Base-by-base conservation (phyloP, 257 asterid genomes). In the Schizonepeta tenuifolia region DNA sequence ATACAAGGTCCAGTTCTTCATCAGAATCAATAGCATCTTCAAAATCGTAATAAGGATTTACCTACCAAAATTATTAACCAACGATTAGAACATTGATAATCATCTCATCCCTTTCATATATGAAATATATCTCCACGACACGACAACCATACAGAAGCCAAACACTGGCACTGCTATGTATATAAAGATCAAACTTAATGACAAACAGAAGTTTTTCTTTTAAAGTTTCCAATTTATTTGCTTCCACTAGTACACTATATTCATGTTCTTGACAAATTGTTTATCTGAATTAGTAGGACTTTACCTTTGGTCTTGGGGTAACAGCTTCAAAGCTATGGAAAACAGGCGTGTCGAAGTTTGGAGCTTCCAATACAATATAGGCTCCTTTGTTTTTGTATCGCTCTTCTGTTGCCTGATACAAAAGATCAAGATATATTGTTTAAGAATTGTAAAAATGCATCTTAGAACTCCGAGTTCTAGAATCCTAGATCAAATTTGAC, bases 371-470 rank as follows among this genome's bases (percentile, higher is more conserved):
- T 69, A 91, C 83, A 65, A 95, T 75, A 69, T 95, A 95, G 18
- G 99, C 97, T 77, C 91, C 99, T 80, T 95, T 95, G 82, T 95
- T 95, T 74, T 82, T 77, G 83, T 83, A 85, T 76, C 99, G 87
- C 76, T 90, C 97, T 65, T 79, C 92, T 13, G 99, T 88, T 69
- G 97, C 96, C 99, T 94, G 92, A 24, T 74, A 69, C 65, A 62
- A 74, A 49, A 43, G 59, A 69, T 62, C 58, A 53, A 44, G 54
- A 64, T 12, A 57, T 14, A 76, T 73, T 20, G 40, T 14, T 57
- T 63, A 18, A 38, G n/a, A 10, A 38, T 2, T 11, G 8, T 35
- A 11, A 14, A 65, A 24, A 5, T 5, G 36, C 55, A 22, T 21
- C 10, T n/a, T 14, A 65, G 22, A 13, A 65, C 70, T 65, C 54